Conservation (phyloP, 306 rosid genomes). For the Macrotyloma uniflorum region DNA sequence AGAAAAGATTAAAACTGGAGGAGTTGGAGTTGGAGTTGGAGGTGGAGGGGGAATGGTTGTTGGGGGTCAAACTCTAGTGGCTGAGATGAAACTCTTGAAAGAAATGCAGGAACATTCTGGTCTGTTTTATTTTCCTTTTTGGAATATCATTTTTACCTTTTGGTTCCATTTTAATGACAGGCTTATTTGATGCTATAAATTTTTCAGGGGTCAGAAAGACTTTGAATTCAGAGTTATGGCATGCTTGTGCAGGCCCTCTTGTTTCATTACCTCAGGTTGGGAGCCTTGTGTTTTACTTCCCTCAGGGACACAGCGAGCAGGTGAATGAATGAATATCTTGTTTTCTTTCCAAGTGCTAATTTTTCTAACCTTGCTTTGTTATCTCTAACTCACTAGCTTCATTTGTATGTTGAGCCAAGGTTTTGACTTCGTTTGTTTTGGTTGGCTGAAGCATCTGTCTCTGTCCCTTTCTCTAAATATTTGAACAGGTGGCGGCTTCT, state of each 20-base stretch:
- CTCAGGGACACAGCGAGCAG: conserved; percentile 99
- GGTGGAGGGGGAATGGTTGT: conserved; percentile 43
- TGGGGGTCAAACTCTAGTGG: conserved; percentile 60
- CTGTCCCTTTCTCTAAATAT: background rate
- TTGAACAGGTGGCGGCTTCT: conserved; percentile 86
- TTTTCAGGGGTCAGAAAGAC: conserved; percentile 72
- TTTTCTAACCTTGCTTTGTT: background rate
- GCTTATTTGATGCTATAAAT: conserved; percentile 15
- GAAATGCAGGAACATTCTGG: conserved; percentile 95
- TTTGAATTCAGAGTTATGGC: conserved; percentile 93
- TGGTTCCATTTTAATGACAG: background rate
- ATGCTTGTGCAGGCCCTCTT: conserved; percentile 99
- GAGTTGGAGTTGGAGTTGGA: conserved; percentile 31
- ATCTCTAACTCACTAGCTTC: background rate
- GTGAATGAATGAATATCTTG: conserved; percentile 40
- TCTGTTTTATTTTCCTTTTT: conserved; percentile 32
- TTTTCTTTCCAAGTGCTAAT: background rate
- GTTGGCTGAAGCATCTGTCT: conserved; percentile 24
- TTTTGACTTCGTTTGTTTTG: conserved; percentile 9
- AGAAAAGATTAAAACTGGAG: conserved; percentile 64
- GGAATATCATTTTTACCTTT: background rate
- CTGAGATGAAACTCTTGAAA: conserved; percentile 85
- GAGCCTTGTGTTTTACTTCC: conserved; percentile 84
- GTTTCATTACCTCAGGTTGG: conserved; percentile 89
- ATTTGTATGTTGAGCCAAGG: background rate